These are phyloP conservation scores for Coemansia sp. DNA, from an alignment of 192 early-diverging fungal genomes.

Conservation along the genomic window DNA sequence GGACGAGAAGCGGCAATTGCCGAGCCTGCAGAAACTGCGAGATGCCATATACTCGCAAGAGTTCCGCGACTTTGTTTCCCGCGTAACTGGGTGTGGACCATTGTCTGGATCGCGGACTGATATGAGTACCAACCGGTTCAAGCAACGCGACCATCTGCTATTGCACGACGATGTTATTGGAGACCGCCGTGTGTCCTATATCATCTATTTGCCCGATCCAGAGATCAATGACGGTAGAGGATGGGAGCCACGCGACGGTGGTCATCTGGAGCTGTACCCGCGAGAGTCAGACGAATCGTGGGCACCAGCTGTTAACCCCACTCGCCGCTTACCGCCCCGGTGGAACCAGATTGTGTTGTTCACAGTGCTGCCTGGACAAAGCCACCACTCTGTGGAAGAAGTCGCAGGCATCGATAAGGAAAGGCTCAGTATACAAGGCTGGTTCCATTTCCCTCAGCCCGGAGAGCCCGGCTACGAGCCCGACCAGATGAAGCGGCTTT, in stretches of 20 bases:
- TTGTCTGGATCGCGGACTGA: constrained; percentile 70
- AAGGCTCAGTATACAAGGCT: constrained; percentile 71
- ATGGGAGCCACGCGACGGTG: constrained; percentile 69
- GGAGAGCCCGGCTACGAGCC: constrained; percentile 68
- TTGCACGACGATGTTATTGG: constrained; percentile 86
- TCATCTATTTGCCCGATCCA: constrained; percentile 76
- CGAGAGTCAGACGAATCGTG: constrained; percentile 61
- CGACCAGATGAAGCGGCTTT: constrained; percentile 55
- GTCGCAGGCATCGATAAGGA: constrained; percentile 60
- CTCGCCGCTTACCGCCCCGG: constrained; percentile 59
- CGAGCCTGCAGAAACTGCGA: constrained; percentile 62
- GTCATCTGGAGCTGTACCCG: constrained; percentile 79
- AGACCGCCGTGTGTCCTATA: constrained; percentile 74
- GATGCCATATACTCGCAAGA: constrained; percentile 76
- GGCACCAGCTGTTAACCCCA: constrained; percentile 66
- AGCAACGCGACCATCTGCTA: constrained; percentile 73
- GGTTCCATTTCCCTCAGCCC: constrained; percentile 79
- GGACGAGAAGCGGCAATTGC: constrained; percentile 62
- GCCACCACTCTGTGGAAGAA: constrained; percentile 82
- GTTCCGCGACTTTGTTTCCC: constrained; percentile 70
- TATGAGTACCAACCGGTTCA: constrained; percentile 77
- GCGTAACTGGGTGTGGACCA: constrained; percentile 71
- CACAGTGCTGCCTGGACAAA: constrained; percentile 77
- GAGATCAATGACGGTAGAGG: constrained; percentile 43
- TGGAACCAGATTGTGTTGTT: constrained; percentile 86